A percentile compares a stretch with the other conserved stretches of the same genome.
phyloP scores from a whole-genome alignment of 257 asterid genomes.

The Phtheirospermum japonicum region DNA sequence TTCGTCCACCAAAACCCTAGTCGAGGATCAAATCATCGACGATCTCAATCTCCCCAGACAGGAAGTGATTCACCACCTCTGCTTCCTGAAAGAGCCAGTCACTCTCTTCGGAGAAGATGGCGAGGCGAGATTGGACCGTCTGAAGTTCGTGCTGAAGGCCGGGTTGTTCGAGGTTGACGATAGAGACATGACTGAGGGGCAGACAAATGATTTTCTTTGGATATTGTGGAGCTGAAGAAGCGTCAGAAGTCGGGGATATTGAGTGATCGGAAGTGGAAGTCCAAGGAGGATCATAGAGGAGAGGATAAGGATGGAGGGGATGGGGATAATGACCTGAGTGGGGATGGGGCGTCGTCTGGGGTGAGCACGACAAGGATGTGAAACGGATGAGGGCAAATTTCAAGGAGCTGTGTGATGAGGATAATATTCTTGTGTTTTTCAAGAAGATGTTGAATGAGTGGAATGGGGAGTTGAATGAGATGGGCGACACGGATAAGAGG shows the following conservation, averaged over 20 bases:
- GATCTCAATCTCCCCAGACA: conserved; percentile 60
- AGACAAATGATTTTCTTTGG: conserved; percentile 87
- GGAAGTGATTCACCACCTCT: conserved; percentile 85
- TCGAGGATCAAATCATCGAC: conserved; percentile 70
- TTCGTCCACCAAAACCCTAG: conserved; percentile 49
- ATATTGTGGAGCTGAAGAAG: conserved; percentile 85
- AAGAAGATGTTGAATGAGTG: conserved; percentile 91
- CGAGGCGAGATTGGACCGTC: conserved; percentile 71
- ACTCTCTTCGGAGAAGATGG: conserved; percentile 94
- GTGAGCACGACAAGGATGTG: conserved; percentile 80
- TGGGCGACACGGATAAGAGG: conserved; percentile 83
- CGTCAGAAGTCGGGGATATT: conserved; percentile 81
- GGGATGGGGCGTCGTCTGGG: too few species aligned
- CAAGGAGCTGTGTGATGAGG: conserved; percentile 84
- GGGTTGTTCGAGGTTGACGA: conserved; percentile 87
- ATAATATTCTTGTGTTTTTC: conserved; percentile 90
- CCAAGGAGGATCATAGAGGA: conserved; percentile 59
- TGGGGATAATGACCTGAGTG: too few species aligned
- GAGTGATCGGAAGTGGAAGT: conserved; percentile 79
- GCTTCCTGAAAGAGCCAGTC: conserved; percentile 78
- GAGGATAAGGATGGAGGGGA: conserved; percentile 88
- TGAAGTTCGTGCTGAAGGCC: conserved; percentile 69
- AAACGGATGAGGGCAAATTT: conserved; percentile 80
- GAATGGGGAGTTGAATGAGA: conserved; percentile 88
- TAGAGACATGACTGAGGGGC: too few species aligned